phyloP scores from a whole-genome alignment of 805 yeast genomes.

The Saturnispora bothae region DNA sequence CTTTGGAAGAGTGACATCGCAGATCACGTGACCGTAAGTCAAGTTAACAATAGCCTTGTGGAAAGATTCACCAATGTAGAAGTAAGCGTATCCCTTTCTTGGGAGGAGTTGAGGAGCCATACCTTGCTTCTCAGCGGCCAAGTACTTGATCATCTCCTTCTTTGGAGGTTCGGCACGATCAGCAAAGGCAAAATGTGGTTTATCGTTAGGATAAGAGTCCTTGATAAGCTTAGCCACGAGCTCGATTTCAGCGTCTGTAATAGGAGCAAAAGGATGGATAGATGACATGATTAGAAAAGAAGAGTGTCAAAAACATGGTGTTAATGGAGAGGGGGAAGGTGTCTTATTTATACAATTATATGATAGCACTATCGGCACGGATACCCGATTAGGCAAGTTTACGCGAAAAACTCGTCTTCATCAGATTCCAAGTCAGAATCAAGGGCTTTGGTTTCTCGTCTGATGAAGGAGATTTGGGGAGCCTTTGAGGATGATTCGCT shows the following conservation, averaged over 20 bases:
- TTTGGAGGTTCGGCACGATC: constrained; percentile 76
- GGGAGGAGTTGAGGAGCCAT: constrained; percentile 46
- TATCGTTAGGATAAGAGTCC: constrained; percentile 42
- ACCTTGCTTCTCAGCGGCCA: constrained; percentile 57
- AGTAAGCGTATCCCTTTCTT: constrained; percentile 59
- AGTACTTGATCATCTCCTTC: constrained; percentile 52
- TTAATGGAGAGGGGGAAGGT: not conserved
- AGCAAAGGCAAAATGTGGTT: constrained; percentile 54
- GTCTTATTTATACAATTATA: not conserved
- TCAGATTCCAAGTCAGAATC: constrained; percentile 12
- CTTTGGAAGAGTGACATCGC: constrained; percentile 43
- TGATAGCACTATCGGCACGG: not conserved
- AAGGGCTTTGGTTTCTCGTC: constrained; percentile 42
- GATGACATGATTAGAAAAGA: not conserved
- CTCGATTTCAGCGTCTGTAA: constrained; percentile 46
- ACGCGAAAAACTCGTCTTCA: constrained; percentile 23
- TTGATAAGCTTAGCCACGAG: constrained; percentile 50
- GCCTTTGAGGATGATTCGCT: constrained; percentile 62
- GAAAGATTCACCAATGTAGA: constrained; percentile 43
- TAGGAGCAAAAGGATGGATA: constrained; percentile 26
- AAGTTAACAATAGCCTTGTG: constrained; percentile 67
- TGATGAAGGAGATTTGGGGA: constrained; percentile 54
- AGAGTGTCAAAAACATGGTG: not conserved
- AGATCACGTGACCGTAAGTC: constrained; percentile 49
- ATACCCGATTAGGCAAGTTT: constrained; percentile 8